A percentile compares a stretch with the other conserved stretches of the same genome.
phyloP scores from a whole-genome alignment of 1,284 basidiomycete genomes.

The Cryptococcus sp. region DNA sequence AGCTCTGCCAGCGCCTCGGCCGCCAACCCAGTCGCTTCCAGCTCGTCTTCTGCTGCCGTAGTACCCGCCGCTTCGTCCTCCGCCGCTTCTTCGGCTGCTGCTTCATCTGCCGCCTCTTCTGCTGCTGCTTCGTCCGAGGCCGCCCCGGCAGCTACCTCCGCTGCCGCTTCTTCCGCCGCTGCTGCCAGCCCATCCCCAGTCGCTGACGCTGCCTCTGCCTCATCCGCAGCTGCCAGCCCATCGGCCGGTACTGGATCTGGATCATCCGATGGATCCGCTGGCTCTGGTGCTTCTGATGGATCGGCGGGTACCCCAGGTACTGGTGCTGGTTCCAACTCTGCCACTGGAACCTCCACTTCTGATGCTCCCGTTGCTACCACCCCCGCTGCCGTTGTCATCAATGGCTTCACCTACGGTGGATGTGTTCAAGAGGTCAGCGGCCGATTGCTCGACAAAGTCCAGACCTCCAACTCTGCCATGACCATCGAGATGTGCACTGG shows the following conservation, averaged over 20 bases:
- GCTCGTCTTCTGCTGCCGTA: not conserved
- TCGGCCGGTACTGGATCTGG: slow-evolving; percentile 1
- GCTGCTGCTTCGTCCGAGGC: slow-evolving; percentile 4
- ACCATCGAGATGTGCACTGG: slow-evolving; percentile 17
- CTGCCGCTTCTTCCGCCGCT: slow-evolving; percentile 7
- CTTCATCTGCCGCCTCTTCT: not conserved
- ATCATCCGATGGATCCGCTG: slow-evolving; percentile 4
- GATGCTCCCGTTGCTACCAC: not conserved
- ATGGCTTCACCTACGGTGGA: slow-evolving; percentile 10
- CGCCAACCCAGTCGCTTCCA: slow-evolving; percentile 3
- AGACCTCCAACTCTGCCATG: slow-evolving; percentile 12
- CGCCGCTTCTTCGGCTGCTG: slow-evolving; percentile 2
- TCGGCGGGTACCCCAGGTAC: slow-evolving; percentile 6
- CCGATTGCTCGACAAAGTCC: slow-evolving; percentile 11
- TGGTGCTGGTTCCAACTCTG: slow-evolving; percentile 4
- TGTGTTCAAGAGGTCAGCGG: slow-evolving; percentile 17
- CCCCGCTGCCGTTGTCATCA: slow-evolving; percentile 4
- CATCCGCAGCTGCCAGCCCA: slow-evolving; percentile 5
- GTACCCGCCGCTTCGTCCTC: slow-evolving; percentile 2
- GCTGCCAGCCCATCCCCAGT: slow-evolving; percentile 7
- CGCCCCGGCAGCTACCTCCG: slow-evolving; percentile 1
- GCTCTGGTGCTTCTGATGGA: not conserved
- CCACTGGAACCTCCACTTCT: slow-evolving; percentile 3
- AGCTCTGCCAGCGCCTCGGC: slow-evolving; percentile 3
- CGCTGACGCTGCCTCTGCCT: slow-evolving; percentile 3